Evolutionary conservation across 2,329 filamentous ascomycete genomes (phyloP).

Genomic region (Cercospora canescens): DNA sequence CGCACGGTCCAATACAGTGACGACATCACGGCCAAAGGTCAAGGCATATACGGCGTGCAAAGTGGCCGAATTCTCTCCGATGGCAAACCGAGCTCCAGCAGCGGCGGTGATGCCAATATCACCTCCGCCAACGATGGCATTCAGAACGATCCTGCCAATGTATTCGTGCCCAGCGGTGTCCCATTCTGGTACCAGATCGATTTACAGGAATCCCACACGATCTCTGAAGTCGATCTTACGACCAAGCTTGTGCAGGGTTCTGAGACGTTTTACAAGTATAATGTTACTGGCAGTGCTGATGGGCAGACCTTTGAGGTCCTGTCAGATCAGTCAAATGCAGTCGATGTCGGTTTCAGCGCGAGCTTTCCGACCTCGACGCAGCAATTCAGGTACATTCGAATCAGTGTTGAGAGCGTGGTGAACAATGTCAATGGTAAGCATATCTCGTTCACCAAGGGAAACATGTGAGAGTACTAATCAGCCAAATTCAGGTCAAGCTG

Average conservation of each 20-base stretch:
- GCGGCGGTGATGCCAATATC: constrained; percentile 14
- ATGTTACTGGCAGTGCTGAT: constrained; percentile 21
- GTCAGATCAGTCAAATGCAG: constrained; percentile 10
- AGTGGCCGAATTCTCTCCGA: constrained; percentile 22
- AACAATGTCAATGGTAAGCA: constrained; percentile 12
- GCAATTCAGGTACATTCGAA: constrained; percentile 7
- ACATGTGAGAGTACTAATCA: background rate
- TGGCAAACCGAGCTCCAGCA: constrained; percentile 16
- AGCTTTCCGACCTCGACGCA: constrained; percentile 6
- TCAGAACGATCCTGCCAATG: constrained; percentile 9
- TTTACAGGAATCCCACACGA: constrained; percentile 12
- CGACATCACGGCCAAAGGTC: constrained; percentile 13
- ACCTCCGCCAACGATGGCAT: constrained; percentile 20
- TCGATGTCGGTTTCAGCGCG: constrained; percentile 14
- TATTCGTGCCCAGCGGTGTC: constrained; percentile 20
- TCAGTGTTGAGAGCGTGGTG: constrained; percentile 7
- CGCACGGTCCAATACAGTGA: constrained; percentile 21
- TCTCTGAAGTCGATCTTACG: constrained; percentile 23
- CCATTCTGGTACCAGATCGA: constrained; percentile 27
- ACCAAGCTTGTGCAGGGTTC: constrained; percentile 22
- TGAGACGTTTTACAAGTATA: constrained; percentile 26
- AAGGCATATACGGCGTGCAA: constrained; percentile 25
- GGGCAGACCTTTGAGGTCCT: constrained; percentile 10
- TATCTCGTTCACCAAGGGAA: too few relatives aligned
- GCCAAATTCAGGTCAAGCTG: background rate